Evolutionary conservation across 2,329 filamentous ascomycete species (phyloP).

Genomic region (Orbilia javanica): DNA sequence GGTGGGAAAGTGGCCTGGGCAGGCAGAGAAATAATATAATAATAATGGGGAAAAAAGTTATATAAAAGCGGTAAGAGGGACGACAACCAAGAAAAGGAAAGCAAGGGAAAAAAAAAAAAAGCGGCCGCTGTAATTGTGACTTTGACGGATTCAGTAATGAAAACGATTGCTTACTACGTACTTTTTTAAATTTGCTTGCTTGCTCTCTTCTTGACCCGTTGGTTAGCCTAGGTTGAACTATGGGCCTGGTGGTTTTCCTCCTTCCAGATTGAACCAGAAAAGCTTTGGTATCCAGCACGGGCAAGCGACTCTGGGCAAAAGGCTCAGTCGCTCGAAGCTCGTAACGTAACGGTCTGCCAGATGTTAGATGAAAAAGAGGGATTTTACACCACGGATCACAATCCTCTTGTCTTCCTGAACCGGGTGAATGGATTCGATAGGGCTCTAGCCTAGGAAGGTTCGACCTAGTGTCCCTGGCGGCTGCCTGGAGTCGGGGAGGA

Average conservation of each 20-base stretch:
- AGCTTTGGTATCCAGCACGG: neutral
- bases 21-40: neutral
- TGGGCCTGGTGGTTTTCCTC: neutral
- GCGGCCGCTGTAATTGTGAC: conserved; percentile 13
- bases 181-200: too few relatives aligned
- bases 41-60: conserved; percentile 2
- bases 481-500: neutral
- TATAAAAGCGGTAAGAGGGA: conserved; percentile 27
- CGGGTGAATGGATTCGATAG: conserved; percentile 25
- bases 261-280: conserved; percentile 10
- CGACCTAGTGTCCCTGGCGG: neutral
- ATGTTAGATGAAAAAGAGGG: neutral
- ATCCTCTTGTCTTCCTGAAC: conserved; percentile 1
- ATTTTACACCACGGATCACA: conserved; percentile 16
- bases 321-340: neutral
- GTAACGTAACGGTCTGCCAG: too few relatives aligned
- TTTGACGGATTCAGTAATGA: conserved; percentile 24
- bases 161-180: neutral
- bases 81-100: conserved; percentile 6
- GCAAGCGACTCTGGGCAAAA: neutral
- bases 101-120: conserved; percentile 24
- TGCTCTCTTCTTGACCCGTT: too few relatives aligned
- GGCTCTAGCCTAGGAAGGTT: conserved; percentile 15
- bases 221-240: neutral
- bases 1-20: conserved; percentile 7